phyloP scores from a whole-genome alignment of 495 filamentous ascomycete genomes.

The Filosporella fistucella region DNA sequence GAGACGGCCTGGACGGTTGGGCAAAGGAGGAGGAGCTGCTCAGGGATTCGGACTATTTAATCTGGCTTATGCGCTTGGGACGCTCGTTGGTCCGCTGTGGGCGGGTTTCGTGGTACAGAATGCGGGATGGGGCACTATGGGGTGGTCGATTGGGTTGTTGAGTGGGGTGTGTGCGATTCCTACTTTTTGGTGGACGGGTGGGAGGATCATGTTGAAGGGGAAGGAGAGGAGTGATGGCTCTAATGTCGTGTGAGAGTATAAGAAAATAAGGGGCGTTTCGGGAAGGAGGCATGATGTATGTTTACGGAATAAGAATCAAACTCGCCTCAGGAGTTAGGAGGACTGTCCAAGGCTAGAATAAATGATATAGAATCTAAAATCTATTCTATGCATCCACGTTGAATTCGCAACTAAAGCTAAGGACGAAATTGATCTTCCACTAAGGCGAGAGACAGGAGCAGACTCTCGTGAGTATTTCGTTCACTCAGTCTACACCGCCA shows the following conservation, averaged over 20 bases:
- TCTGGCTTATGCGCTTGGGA: conserved; percentile 55
- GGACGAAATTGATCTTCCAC: too few species aligned
- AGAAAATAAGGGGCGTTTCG: too few species aligned
- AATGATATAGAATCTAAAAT: too few species aligned
- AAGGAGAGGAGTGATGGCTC: not conserved
- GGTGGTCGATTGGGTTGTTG: conserved; percentile 47
- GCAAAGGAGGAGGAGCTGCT: conserved; percentile 49
- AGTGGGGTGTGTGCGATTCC: conserved; percentile 21
- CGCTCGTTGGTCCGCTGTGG: conserved; percentile 56
- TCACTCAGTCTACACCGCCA: too few species aligned
- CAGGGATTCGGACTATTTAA: conserved; percentile 59
- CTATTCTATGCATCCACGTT: too few species aligned
- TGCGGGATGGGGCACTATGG: conserved; percentile 60
- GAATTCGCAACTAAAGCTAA: too few species aligned
- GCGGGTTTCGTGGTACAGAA: conserved; percentile 53
- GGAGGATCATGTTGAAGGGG: conserved; percentile 20
- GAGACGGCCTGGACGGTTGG: conserved; percentile 47
- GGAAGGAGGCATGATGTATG: too few species aligned
- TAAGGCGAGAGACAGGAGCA: too few species aligned
- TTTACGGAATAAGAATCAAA: too few species aligned
- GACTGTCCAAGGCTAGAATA: too few species aligned
- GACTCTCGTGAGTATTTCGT: too few species aligned
- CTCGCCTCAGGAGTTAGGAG: too few species aligned
- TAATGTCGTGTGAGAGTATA: conserved; percentile 1
- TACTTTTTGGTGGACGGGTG: conserved; percentile 16